A percentile compares a stretch with the other conserved stretches of the same genome.
Conservation (phyloP, 768 basidiomycete species). For the Sporobolomyces pararoseus region DNA sequence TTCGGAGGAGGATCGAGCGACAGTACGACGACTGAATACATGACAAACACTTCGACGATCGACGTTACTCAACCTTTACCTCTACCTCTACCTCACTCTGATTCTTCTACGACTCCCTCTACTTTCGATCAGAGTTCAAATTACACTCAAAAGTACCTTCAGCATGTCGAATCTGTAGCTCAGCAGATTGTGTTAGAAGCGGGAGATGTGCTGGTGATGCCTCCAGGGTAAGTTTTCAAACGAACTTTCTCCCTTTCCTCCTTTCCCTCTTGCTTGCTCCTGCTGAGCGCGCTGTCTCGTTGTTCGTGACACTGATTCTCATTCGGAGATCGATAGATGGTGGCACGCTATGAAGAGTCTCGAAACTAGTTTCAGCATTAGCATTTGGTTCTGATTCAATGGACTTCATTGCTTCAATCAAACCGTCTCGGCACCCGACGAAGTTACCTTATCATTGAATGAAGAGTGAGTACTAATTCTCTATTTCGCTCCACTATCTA, state of each 20-base stretch:
- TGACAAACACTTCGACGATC: conserved; percentile 75
- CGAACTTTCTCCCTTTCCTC: too few species aligned
- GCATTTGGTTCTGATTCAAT: conserved; percentile 43
- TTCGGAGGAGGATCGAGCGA: conserved; percentile 39
- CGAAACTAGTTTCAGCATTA: conserved; percentile 43
- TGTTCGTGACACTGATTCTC: too few species aligned
- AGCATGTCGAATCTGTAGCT: conserved; percentile 60
- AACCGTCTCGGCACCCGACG: too few species aligned
- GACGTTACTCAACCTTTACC: conserved; percentile 63
- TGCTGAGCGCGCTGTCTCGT: background rate
- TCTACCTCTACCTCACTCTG: too few species aligned
- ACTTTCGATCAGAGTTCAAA: background rate
- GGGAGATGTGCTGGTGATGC: conserved; percentile 84
- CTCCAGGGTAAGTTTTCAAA: conserved; percentile 60
- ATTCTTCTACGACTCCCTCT: conserved; percentile 20
- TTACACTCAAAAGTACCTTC: conserved; percentile 53
- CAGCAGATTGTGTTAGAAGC: conserved; percentile 64
- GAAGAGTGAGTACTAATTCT: too few species aligned
- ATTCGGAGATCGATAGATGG: too few species aligned
- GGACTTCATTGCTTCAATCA: background rate
- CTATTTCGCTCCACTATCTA: too few species aligned
- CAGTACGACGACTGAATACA: conserved; percentile 48
- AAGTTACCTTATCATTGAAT: too few species aligned
- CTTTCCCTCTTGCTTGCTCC: background rate
- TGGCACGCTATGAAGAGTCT: conserved; percentile 64